A percentile compares a stretch with the other conserved stretches of the same genome.
Conservation (phyloP, 768 basidiomycete genomes). For the Boletus bicolor region DNA sequence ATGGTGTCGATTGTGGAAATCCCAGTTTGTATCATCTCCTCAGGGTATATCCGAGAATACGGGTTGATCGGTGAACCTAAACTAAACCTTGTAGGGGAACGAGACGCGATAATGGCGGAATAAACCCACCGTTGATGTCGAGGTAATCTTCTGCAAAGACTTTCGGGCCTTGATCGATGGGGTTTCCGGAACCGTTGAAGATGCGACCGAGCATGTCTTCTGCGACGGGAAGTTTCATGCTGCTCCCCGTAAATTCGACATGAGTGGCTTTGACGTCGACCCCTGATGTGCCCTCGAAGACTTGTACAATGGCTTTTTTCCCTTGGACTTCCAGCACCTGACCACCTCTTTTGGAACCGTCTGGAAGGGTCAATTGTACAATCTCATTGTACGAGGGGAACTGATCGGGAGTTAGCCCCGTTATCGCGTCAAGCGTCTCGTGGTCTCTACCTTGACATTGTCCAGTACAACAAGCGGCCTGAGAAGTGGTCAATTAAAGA, state of each 20-base stretch:
- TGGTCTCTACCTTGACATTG: slow-evolving; percentile 83
- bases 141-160: slow-evolving; percentile 99
- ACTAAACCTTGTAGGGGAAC: slow-evolving; percentile 16
- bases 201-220: slow-evolving; percentile 99
- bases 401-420: slow-evolving; percentile 39
- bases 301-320: slow-evolving; percentile 98
- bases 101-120: slow-evolving; percentile 1
- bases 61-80: slow-evolving; percentile 97
- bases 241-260: slow-evolving; percentile 96
- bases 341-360: slow-evolving; percentile 92
- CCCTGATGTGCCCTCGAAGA: slow-evolving; percentile 97
- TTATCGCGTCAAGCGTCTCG: background rate
- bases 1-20: slow-evolving; percentile 97
- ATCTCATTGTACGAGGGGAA: slow-evolving; percentile 99
- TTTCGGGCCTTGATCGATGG: slow-evolving; percentile 97
- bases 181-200: slow-evolving; percentile 98
- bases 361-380: slow-evolving; percentile 90
- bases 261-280: slow-evolving; percentile 97
- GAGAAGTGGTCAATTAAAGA: slow-evolving; percentile 12
- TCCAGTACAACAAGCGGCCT: slow-evolving; percentile 96
- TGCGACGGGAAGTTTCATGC: slow-evolving; percentile 98
- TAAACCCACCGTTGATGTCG: slow-evolving; percentile 88
- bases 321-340: slow-evolving; percentile 98
- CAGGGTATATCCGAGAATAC: slow-evolving; percentile 97
- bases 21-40: slow-evolving; percentile 99